Evolutionary conservation across 352 stramenopile genomes (phyloP).

Genomic region (Phytophthora citrophthora): DNA sequence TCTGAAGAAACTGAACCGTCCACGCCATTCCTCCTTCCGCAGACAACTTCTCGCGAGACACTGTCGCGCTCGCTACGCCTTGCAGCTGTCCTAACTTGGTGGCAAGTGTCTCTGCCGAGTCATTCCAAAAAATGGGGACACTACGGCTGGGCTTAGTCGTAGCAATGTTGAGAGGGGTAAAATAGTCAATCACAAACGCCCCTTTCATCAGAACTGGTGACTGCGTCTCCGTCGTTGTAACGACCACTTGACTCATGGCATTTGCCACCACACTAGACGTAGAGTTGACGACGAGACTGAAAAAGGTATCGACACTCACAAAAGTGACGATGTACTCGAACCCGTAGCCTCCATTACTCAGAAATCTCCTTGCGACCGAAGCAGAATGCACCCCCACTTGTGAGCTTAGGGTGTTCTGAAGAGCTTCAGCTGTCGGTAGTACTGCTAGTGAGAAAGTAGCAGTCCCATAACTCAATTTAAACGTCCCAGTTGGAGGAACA

Average conservation of each 20-base stretch:
- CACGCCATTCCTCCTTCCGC: constrained; percentile 70
- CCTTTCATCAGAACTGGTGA: constrained; percentile 51
- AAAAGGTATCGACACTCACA: constrained; percentile 53
- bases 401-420: constrained; percentile 43
- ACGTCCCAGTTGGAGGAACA: constrained; percentile 39
- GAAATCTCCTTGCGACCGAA: constrained; percentile 19
- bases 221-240: constrained; percentile 38
- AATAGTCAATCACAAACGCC: constrained; percentile 55
- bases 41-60: constrained; percentile 41
- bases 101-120: constrained; percentile 31
- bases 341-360: constrained; percentile 36
- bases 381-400: constrained; percentile 48
- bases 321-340: constrained; percentile 65
- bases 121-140: constrained; percentile 60
- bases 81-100: constrained; percentile 49
- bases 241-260: constrained; percentile 7
- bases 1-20: constrained; percentile 67
- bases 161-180: constrained; percentile 49
- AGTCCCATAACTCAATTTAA: constrained; percentile 56
- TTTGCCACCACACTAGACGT: constrained; percentile 21
- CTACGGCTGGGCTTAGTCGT: constrained; percentile 31
- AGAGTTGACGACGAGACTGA: constrained; percentile 30
- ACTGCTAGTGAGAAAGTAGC: constrained; percentile 23
- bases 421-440: constrained; percentile 15
- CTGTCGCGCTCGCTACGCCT: constrained; percentile 58